Percentiles rank a stretch among this genome's conserved stretches.
phyloP scores from a whole-genome alignment of 1,139 yeast genomes.

The Taiozyma sp. region DNA sequence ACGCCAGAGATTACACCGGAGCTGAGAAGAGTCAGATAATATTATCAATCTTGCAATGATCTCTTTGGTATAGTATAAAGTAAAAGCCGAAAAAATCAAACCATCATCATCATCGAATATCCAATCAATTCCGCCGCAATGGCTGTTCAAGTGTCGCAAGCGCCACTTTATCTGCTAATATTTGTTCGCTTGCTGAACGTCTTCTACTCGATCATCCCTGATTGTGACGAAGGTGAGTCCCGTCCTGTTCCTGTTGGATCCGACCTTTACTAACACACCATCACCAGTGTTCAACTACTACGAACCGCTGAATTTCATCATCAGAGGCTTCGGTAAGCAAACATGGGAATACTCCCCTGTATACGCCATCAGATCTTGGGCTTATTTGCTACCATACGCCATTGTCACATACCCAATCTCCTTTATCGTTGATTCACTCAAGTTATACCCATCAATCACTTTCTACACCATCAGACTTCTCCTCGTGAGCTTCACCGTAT shows the following conservation, averaged over 20 bases:
- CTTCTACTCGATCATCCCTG: slow-evolving; percentile 61
- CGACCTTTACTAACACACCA: not conserved
- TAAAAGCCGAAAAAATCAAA: too few species aligned
- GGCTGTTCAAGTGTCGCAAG: not conserved
- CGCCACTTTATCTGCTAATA: not conserved
- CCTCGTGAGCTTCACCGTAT: slow-evolving; percentile 50
- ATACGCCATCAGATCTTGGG: slow-evolving; percentile 84
- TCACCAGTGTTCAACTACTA: slow-evolving; percentile 62
- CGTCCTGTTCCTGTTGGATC: too few species aligned
- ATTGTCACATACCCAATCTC: slow-evolving; percentile 37
- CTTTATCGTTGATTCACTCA: slow-evolving; percentile 11
- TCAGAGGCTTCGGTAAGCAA: slow-evolving; percentile 84
- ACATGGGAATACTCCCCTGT: slow-evolving; percentile 97
- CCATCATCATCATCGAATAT: too few species aligned
- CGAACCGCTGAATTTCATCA: slow-evolving; percentile 83
- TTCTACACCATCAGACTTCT: slow-evolving; percentile 53
- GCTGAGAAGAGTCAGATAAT: too few species aligned
- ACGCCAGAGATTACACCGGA: too few species aligned
- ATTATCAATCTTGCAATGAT: too few species aligned
- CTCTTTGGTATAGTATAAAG: too few species aligned
- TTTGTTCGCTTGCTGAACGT: slow-evolving; percentile 34
- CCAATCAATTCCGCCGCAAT: not conserved
- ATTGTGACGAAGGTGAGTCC: slow-evolving; percentile 61
- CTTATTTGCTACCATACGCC: slow-evolving; percentile 57
- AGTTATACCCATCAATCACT: slow-evolving; percentile 14